Conservation (phyloP, 2,329 filamentous ascomycete genomes). For the Hawksworthiomyces lignivorus region DNA sequence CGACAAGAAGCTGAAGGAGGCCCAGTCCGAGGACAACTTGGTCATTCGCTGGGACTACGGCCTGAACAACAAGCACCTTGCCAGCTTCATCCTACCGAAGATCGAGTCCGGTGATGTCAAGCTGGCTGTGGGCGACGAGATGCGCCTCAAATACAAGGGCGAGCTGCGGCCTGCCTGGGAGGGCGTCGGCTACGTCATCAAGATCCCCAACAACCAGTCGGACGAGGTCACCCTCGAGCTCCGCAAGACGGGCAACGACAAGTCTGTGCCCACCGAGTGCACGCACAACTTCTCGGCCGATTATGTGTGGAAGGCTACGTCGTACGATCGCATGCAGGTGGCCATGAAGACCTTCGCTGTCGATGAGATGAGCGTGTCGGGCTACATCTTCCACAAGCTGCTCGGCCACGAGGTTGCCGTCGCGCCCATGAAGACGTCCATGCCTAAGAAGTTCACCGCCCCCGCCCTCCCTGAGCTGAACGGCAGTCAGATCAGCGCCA, state of each 20-base stretch:
- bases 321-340: constrained; percentile 97
- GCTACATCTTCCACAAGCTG: constrained; percentile 96
- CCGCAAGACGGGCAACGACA: constrained; percentile 90
- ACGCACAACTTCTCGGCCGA: constrained; percentile 97
- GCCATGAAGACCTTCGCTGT: constrained; percentile 99
- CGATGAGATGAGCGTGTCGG: constrained; percentile 96
- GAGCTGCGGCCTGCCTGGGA: constrained; percentile 91
- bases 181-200: constrained; percentile 96
- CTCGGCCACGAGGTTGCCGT: constrained; percentile 91
- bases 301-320: constrained; percentile 99
- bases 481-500: constrained; percentile 89
- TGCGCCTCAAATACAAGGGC: constrained; percentile 94
- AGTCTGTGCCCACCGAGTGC: constrained; percentile 89
- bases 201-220: constrained; percentile 98
- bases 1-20: constrained; percentile 96
- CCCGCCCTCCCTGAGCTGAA: constrained; percentile 92
- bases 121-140: constrained; percentile 94
- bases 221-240: constrained; percentile 95
- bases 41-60: constrained; percentile 92
- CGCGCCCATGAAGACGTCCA: constrained; percentile 88
- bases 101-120: constrained; percentile 97
- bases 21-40: constrained; percentile 93
- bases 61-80: constrained; percentile 93
- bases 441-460: constrained; percentile 95
- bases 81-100: constrained; percentile 92